Evolutionary conservation across 2,329 filamentous ascomycete genomes (phyloP), one percentile per base, ranked within the genome.

Genomic region (Paecilomyces sp.): DNA sequence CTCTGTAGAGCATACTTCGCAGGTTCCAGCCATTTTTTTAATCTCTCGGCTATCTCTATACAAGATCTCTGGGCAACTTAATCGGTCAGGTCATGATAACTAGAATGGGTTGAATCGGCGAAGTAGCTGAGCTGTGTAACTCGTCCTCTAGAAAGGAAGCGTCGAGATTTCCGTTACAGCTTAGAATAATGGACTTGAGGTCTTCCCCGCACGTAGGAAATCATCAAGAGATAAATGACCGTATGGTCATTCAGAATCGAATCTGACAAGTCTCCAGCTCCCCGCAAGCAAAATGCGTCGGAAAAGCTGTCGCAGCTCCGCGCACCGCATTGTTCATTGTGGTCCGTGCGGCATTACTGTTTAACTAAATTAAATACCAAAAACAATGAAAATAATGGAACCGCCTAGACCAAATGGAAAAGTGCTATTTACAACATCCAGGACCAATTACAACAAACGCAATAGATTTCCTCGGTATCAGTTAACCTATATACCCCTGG

Each of bases 1-100:
- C 55, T 66, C 58, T 34, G 56, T 64, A 22, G 60, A 62, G 64
- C 72, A 74, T n/a, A 73, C 61, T 47, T 65, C 59, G 58, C 71
- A 74, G 5, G 63, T 8, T 18, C 47, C 52, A 34, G 58, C 58
- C 59, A 64, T 66, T 15, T 41, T 18, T 18, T 28, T 28, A 28
- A 22, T 47, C 18, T 47, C 15, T 9, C 41, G 6, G n/a, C 8
- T n/a, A 18, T 47, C 7, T 18, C n/a, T n/a, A 18, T 22, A 47
- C 15, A 3, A 9, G n/a, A 47, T 18, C 15, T 9, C 22, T 53
- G 12, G n/a, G 22, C 25, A 53, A 30, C 25, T 53, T 13, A 24
- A 30, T 53, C 51, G 3, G 3, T 53, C 18, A n/a, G 41, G 12
- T 8, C 30, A 31, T 31, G 30, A 31, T 31, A 31, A 22, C 22